Conservation (phyloP, 1,284 basidiomycete genomes). For the Irpex sp. region DNA sequence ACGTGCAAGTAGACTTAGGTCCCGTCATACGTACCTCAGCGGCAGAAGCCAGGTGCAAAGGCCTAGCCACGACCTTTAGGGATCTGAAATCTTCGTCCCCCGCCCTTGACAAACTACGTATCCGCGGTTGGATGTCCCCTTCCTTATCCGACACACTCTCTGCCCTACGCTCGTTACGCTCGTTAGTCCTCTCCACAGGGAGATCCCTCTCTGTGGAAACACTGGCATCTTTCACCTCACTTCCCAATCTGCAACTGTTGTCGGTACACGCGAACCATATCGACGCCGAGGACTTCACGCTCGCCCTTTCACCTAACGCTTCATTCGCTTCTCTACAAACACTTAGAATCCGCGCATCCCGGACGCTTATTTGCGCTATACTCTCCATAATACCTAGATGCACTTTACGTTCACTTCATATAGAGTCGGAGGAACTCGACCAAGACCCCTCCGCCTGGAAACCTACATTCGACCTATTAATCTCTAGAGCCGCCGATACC, state of each 20-base stretch:
- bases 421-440: slow-evolving; percentile 30
- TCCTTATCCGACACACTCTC: slow-evolving; percentile 35
- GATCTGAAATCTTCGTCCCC: neutral
- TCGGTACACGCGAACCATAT: slow-evolving; percentile 47
- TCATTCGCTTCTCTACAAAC: slow-evolving; percentile 40
- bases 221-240: slow-evolving; percentile 37
- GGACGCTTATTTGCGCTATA: slow-evolving; percentile 27
- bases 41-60: slow-evolving; percentile 1
- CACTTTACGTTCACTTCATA: slow-evolving; percentile 35
- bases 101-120: slow-evolving; percentile 35
- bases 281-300: slow-evolving; percentile 29
- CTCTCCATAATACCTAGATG: slow-evolving; percentile 32
- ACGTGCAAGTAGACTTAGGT: slow-evolving; percentile 42
- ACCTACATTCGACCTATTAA: slow-evolving; percentile 36
- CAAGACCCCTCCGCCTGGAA: slow-evolving; percentile 34
- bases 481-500: slow-evolving; percentile 30
- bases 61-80: slow-evolving; percentile 11
- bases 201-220: slow-evolving; percentile 36
- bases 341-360: slow-evolving; percentile 40
- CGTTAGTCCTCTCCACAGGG: slow-evolving; percentile 43
- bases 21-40: slow-evolving; percentile 21
- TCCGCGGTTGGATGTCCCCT: slow-evolving; percentile 44
- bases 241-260: slow-evolving; percentile 42
- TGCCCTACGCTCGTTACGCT: slow-evolving; percentile 34
- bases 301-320: slow-evolving; percentile 17